Base-by-base conservation (phyloP, 2,329 filamentous ascomycete genomes). In the Rhinocladiella similis region DNA sequence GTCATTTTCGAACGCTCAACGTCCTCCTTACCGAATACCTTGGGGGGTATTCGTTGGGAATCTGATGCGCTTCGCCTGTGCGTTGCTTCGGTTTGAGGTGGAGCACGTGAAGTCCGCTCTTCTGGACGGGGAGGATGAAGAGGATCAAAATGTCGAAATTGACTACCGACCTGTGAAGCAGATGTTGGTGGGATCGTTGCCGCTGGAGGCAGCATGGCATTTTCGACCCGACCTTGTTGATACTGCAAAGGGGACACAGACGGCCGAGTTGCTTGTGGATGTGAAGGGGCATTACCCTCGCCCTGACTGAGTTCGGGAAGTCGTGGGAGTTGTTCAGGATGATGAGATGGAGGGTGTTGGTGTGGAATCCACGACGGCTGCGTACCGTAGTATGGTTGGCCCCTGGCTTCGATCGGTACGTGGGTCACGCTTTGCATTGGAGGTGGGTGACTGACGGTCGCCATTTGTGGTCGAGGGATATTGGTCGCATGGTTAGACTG, bases 1-100 rank as follows among this genome's bases (percentile, higher is more conserved):
- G 96, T 77, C 93, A 97, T 97, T 70, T 94, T 91, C 58, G 95
- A 89, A 72, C 94, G 94, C 69, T 96, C 90, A 1, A 86, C 88
- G 39, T 77, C 75, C 33, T 76, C 73, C 29, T 58, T 80, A 20
- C 50, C 51, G 42, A 63, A 62, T 19, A 49, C 39, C 42, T 57
- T 63, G 52, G 38, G 5, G 19, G 43, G 20, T 9, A 29, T 14
- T 27, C 19, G 7, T 29, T n/a, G 20, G 9, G 43, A n/a, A 5
- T 27, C 22, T 20, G 43, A n/a, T 4, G n/a, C 3, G 5, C 20
- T 46, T 13, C 10, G 12, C 41, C 9, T 43, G 3, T 13, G 9
- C 10, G 29, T 33, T 12, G 29, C 10, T 12, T 33, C 29, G 29
- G 7, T 33, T 33, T 9, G 6, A 33, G 7, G 29, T 33, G 6